Evolutionary conservation across 2,329 filamentous ascomycete genomes (phyloP), one percentile per base, ranked within the genome.

Genomic region (Nemania sp.): DNA sequence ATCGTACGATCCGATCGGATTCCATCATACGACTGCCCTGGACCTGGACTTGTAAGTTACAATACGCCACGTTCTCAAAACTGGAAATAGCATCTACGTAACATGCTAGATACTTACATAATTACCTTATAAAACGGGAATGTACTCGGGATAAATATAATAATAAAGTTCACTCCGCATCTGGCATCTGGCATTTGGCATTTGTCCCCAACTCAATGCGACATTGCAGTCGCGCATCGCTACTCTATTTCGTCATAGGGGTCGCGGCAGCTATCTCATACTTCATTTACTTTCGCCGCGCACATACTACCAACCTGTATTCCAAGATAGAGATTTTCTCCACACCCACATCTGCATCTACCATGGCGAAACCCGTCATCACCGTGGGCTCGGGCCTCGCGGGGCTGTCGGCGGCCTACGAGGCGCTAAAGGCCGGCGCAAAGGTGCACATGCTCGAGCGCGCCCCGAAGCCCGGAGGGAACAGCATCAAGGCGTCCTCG

Each of bases 371-470:
- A 22, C 49, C 62, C 70, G 86, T 89, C 20, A 86, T 91, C 22
- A 81, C 90, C 1, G 85, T 91, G n/a, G 89, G 89, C 54, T 88
- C 88, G 5, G 89, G 89, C 18, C 85, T 92, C 0, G 88, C 89
- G 5, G 89, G 89, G 2, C 81, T 91, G 0, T 84, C 86, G 1
- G 88, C 89, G 20, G 85, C 88, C 2, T 84, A 86, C 47, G 82
- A 87, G 67, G 85, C 90, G 6, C 79, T 90, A 4, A 77, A 81
- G 3, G 81, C 84, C 13, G 83, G 84, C 45, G 81, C 86, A 1
- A 77, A 82, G 0, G 89, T 91, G 0, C 81, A 82, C 35, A 81
- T 92, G 57, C 81, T 91, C 13, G 89, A 92, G 66, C 86, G 88
- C 22, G 83, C 84, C 0, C 74, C 83, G 2, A 89, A 88, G 73